Evolutionary conservation across 2,329 filamentous ascomycete species (phyloP).

Genomic region (Botrytis fabae): DNA sequence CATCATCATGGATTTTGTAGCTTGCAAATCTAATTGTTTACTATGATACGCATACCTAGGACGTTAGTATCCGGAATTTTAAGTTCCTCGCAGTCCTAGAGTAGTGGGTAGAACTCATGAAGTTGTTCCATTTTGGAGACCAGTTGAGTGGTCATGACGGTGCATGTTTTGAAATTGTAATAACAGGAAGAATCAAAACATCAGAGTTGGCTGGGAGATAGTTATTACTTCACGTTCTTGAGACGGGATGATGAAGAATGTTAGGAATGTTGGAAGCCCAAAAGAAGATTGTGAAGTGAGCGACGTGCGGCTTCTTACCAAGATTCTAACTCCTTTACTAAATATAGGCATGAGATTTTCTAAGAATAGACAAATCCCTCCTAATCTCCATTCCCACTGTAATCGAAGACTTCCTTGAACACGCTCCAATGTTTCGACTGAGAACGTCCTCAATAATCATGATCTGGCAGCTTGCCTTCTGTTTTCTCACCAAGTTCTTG

Average conservation of each 20-base stretch:
- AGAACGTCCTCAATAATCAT: neutral
- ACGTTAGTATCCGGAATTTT: neutral
- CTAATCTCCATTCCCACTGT: neutral
- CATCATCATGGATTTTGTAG: neutral
- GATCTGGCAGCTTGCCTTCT: neutral
- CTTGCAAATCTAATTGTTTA: neutral
- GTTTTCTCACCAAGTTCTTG: neutral
- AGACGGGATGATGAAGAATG: neutral
- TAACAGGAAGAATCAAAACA: neutral
- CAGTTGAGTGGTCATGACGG: neutral
- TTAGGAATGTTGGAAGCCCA: constrained; percentile 2
- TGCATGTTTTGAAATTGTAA: neutral
- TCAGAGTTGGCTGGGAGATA: neutral
- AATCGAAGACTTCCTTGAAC: neutral
- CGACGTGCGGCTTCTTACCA: neutral
- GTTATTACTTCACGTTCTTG: neutral
- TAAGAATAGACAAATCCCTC: neutral
- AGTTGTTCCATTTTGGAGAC: neutral
- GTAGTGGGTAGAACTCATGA: neutral
- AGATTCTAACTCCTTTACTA: neutral
- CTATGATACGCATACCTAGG: neutral
- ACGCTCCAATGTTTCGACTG: neutral
- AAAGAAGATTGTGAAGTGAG: neutral
- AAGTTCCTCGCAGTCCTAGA: neutral
- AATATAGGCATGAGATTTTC: neutral